Conservation (phyloP, 345 rosid species). For the Atalantia buxifolia region DNA sequence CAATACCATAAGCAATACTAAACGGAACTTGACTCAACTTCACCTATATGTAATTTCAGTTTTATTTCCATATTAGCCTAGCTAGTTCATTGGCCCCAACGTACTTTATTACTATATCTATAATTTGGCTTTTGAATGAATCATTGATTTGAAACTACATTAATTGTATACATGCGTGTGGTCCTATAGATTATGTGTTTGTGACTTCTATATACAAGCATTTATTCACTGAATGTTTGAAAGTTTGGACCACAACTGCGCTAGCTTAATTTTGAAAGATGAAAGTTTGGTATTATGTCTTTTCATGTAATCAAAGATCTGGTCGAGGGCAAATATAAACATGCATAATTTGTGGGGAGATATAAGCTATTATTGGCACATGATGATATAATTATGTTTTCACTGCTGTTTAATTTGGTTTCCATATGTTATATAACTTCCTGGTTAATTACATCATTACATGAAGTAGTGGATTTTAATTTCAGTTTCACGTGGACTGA, state of each 20-base stretch:
- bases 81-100: neutral
- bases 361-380: neutral
- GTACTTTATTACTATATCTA: no score
- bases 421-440: neutral
- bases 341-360: neutral
- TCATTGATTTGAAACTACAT: neutral
- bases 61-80: neutral
- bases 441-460: neutral
- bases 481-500: constrained; percentile 10
- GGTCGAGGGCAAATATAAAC: neutral
- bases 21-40: no score
- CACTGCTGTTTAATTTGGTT: neutral
- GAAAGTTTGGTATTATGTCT: constrained; percentile 11
- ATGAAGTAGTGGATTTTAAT: neutral
- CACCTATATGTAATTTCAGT: neutral
- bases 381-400: no score
- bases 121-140: no score
- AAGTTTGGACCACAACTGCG: constrained; percentile 24
- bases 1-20: no score
- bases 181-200: constrained; percentile 19
- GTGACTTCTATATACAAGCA: constrained; percentile 10
- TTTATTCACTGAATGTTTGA: constrained; percentile 20
- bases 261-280: constrained; percentile 24
- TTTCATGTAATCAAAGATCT: neutral
- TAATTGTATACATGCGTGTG: constrained; percentile 8